These are phyloP conservation scores for Populus simonii DNA, from an alignment of 345 rosid species.

Conservation along the genomic window DNA sequence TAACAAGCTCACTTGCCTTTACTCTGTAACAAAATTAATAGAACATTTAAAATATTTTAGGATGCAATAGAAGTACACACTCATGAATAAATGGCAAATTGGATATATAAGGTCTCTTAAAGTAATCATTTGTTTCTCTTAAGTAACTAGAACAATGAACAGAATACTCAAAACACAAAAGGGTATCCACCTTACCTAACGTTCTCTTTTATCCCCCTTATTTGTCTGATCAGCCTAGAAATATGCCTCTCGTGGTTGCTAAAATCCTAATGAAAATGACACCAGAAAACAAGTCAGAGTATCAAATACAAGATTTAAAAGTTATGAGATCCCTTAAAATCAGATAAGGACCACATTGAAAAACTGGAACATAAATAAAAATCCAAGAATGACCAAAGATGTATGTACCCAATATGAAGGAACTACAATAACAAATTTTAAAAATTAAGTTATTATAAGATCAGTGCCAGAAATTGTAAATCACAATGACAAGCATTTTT, in stretches of 20 bases:
- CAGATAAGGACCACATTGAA: background rate
- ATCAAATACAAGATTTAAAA: background rate
- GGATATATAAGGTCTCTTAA: background rate
- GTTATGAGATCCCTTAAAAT: background rate
- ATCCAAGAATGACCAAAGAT: background rate
- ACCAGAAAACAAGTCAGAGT: conserved; percentile 6
- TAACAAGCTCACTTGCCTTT: conserved; percentile 63
- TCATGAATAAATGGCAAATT: background rate
- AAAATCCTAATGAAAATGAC: conserved; percentile 49
- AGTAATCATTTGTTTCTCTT: too few relatives aligned
- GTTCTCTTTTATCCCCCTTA: conserved; percentile 60
- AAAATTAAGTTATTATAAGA: background rate
- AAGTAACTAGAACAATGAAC: background rate
- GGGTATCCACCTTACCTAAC: conserved; percentile 52
- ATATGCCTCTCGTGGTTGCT: conserved; percentile 56
- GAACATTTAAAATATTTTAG: background rate
- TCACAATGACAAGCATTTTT: background rate
- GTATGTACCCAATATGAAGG: background rate
- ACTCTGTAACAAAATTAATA: conserved; percentile 44
- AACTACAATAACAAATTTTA: background rate
- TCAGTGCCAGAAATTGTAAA: background rate
- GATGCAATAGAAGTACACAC: background rate
- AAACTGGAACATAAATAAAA: background rate
- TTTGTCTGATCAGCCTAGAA: conserved; percentile 59
- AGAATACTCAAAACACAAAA: background rate